phyloP scores from a whole-genome alignment of 164 flowering plant species.

The Vitis amurensis region DNA sequence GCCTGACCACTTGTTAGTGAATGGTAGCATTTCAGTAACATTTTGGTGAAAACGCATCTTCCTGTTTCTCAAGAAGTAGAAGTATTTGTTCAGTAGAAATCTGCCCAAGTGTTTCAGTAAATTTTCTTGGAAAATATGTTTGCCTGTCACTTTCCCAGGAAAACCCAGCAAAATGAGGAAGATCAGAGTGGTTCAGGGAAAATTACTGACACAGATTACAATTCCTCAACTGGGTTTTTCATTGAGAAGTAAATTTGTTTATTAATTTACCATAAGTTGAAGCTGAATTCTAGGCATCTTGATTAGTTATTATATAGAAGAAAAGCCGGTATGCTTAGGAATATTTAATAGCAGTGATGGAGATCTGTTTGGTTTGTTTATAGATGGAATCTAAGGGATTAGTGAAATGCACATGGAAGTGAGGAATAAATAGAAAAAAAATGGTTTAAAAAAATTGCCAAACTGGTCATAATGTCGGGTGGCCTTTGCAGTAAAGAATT shows the following conservation, averaged over 20 bases:
- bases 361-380: conserved; percentile 23
- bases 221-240: not conserved
- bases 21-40: conserved; percentile 1
- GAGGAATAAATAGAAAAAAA: conserved; percentile 10
- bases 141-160: too few species aligned
- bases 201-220: not conserved
- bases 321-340: conserved; percentile 1
- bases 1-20: conserved; percentile 22
- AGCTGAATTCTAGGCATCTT: conserved; percentile 14
- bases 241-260: not conserved
- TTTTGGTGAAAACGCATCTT: too few species aligned
- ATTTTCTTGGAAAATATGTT: too few species aligned
- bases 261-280: not conserved
- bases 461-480: conserved; percentile 41
- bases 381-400: conserved; percentile 10
- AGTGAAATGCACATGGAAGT: conserved; percentile 49
- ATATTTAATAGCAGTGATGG: conserved; percentile 6
- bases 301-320: conserved; percentile 5
- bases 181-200: too few species aligned
- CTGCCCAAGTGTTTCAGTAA: not conserved
- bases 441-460: conserved; percentile 14
- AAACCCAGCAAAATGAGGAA: too few species aligned
- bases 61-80: too few species aligned
- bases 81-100: too few species aligned
- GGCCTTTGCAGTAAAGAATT: conserved; percentile 33